Conservation (phyloP, 495 filamentous ascomycete species). For the Pseudoneurospora amorphoporcata region DNA sequence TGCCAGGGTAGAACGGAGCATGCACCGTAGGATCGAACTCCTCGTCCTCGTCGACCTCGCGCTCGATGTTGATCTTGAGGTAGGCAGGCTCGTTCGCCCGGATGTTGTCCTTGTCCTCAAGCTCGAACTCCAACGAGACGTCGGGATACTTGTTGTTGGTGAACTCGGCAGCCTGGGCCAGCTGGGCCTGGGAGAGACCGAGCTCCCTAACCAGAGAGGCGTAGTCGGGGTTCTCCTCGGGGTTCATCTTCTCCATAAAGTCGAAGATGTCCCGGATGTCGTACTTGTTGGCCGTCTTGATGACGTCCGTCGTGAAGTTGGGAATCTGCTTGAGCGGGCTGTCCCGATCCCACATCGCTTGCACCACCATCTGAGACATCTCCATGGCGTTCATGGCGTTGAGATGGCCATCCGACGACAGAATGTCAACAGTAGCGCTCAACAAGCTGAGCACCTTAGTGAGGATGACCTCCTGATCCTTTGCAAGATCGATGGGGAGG, state of each 20-base stretch:
- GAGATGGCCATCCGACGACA: slow-evolving; percentile 90
- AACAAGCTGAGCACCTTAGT: slow-evolving; percentile 79
- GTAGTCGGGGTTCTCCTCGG: slow-evolving; percentile 76
- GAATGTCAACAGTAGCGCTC: slow-evolving; percentile 85
- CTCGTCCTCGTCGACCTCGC: slow-evolving; percentile 63
- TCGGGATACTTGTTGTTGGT: slow-evolving; percentile 97
- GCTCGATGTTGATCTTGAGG: slow-evolving; percentile 77
- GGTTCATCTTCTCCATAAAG: slow-evolving; percentile 98
- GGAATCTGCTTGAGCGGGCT: slow-evolving; percentile 96
- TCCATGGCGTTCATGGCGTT: slow-evolving; percentile 99
- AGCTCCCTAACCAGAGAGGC: slow-evolving; percentile 62
- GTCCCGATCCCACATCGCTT: slow-evolving; percentile 98
- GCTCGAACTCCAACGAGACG: slow-evolving; percentile 77
- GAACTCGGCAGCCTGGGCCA: slow-evolving; percentile 83
- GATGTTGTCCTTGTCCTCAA: slow-evolving; percentile 70
- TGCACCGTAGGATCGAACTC: slow-evolving; percentile 80
- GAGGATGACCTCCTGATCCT: slow-evolving; percentile 86
- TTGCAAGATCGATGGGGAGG: slow-evolving; percentile 89
- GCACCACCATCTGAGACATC: slow-evolving; percentile 98
- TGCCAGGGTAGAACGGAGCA: slow-evolving; percentile 85
- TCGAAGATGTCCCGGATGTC: slow-evolving; percentile 88
- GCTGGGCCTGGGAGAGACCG: slow-evolving; percentile 67
- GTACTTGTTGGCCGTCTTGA: slow-evolving; percentile 70
- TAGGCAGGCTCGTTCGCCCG: slow-evolving; percentile 72
- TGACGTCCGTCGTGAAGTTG: slow-evolving; percentile 74